Base-by-base conservation (phyloP, 139 green algal genomes). In the Mesostigma viride region DNA sequence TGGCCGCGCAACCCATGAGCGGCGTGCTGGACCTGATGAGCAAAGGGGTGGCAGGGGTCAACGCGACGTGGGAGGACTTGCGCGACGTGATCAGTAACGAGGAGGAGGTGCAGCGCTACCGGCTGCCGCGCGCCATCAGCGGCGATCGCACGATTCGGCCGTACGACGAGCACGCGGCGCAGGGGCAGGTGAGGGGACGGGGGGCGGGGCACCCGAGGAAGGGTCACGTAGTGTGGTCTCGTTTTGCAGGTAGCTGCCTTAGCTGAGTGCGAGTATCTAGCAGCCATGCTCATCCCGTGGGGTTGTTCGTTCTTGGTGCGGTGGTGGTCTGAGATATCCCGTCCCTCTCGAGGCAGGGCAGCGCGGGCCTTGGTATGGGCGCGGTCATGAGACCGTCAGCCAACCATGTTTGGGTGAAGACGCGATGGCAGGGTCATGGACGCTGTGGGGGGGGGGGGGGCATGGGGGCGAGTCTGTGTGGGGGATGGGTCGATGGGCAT, bases 81-180 rank as follows among this genome's bases (percentile, higher is more conserved):
- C 56, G 45, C 34, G 56, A 60, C 24, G 76, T 71, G 26, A 73
- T 81, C 26, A 75, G 24, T 24, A 76, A 77, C 22, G 63, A 79
- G 53, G 32, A 60, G 30, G 74, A 83, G 65, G 62, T 87, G 32
- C 31, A 58, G 22, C 60, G 85, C 0, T 60, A 73, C 3, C 77
- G 88, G 3, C 74, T 88, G 36, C 82, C 88, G 2, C 76, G 88
- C 31, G 82, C 83, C 53, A 81, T 95, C 31, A 45, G 68, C 32
- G 87, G 85, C 22, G 90, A 95, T 60, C 68, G 80, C 65, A 62
- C 87, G 35, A 71, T 96, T 35, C 77, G 71, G 27, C 78, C 87
- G 26, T 83, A 87, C 46, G 32, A 80, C 3, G 61, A 74, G 26
- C 73, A 80, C 36, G 24, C 31, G 53, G 73, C 73, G 3, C 62